These are phyloP conservation scores for Phytopythium sindhum DNA, from an alignment of 352 stramenopile genomes.

Conservation along the genomic window DNA sequence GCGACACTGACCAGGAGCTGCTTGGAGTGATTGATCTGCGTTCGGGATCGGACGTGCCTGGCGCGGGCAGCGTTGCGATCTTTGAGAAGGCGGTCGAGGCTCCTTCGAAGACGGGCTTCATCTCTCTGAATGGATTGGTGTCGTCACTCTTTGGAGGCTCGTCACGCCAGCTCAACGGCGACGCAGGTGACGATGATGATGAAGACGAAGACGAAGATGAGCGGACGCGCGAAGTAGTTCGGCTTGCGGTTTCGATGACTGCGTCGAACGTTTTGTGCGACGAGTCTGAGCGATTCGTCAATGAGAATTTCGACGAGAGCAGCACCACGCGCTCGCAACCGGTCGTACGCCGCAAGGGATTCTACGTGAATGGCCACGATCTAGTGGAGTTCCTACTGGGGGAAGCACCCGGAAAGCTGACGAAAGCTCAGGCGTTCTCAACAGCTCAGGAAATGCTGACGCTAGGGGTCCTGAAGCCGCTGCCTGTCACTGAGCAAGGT, in stretches of 20 bases:
- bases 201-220: constrained; percentile 58
- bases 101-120: constrained; percentile 53
- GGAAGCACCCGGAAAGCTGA: constrained; percentile 44
- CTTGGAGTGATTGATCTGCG: constrained; percentile 82
- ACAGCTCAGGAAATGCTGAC: constrained; percentile 77
- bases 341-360: constrained; percentile 46
- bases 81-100: constrained; percentile 72
- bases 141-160: constrained; percentile 74
- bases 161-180: constrained; percentile 38
- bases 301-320: constrained; percentile 30
- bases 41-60: constrained; percentile 59
- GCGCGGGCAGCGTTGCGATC: constrained; percentile 74
- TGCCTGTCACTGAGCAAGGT: constrained; percentile 5
- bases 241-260: constrained; percentile 67
- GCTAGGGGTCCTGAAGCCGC: constrained; percentile 54
- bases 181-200: constrained; percentile 17
- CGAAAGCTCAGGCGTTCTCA: constrained; percentile 58
- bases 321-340: constrained; percentile 17
- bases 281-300: constrained; percentile 60
- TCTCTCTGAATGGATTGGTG: constrained; percentile 78
- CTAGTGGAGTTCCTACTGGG: constrained; percentile 74
- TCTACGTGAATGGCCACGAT: constrained; percentile 76
- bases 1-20: constrained; percentile 80
- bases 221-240: constrained; percentile 49
- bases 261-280: constrained; percentile 61